Percentiles rank a stretch among this genome's conserved stretches.
Evolutionary conservation across 768 basidiomycete species (phyloP).

Genomic region (Termitomyces sp.): DNA sequence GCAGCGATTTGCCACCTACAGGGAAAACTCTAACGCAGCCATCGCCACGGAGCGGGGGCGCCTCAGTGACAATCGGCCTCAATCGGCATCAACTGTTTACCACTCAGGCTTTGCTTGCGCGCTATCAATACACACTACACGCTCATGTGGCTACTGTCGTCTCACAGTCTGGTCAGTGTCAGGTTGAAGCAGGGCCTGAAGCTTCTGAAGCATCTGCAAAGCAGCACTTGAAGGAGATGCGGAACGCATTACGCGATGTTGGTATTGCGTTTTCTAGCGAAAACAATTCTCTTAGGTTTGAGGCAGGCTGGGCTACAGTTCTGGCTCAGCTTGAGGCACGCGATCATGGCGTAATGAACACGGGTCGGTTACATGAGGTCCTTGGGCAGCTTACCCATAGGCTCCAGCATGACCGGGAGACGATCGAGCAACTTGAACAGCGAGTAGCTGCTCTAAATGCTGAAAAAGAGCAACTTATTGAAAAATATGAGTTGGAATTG

Average conservation of each 20-base stretch:
- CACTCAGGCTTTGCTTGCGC: neutral
- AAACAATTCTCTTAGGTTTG: conserved; percentile 14
- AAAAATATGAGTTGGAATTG: conserved; percentile 10
- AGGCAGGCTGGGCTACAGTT: conserved; percentile 14
- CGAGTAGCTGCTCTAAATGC: conserved; percentile 4
- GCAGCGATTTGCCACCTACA: conserved; percentile 6
- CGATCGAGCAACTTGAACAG: conserved; percentile 10
- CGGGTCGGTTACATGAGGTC: conserved; percentile 11
- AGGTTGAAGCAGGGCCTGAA: neutral
- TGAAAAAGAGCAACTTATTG: conserved; percentile 8
- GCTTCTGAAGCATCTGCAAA: neutral
- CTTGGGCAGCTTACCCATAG: conserved; percentile 9
- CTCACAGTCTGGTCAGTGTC: neutral
- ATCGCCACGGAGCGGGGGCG: conserved; percentile 8
- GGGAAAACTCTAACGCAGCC: conserved; percentile 2
- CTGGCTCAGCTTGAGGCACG: conserved; percentile 13
- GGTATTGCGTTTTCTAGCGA: conserved; percentile 13
- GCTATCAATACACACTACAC: conserved; percentile 2
- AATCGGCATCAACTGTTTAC: neutral
- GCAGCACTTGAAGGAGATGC: conserved; percentile 11
- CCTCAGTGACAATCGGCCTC: neutral
- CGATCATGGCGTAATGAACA: conserved; percentile 10
- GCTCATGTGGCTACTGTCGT: neutral
- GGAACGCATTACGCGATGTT: conserved; percentile 8
- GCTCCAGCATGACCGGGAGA: conserved; percentile 14